These are phyloP conservation scores for Aspergillus campestris DNA, from an alignment of 495 filamentous ascomycete species.

Conservation along the genomic window DNA sequence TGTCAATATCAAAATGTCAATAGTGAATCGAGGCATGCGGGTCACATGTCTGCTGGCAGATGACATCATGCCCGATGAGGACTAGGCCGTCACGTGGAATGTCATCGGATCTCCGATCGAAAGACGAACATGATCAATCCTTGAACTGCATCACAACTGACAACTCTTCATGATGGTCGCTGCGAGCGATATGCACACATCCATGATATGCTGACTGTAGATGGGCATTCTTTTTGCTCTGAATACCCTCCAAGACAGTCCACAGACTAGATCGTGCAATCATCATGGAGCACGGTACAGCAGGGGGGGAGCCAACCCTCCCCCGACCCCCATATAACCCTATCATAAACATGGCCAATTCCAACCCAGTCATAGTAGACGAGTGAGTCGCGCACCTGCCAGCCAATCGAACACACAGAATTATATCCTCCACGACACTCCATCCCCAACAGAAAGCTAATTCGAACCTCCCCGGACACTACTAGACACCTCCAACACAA, in stretches of 20 bases:
- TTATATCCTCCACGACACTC: background rate
- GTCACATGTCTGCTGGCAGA: background rate
- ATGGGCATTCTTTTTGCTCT: too few relatives aligned
- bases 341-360: conserved; percentile 27
- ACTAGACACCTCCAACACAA: conserved; percentile 26
- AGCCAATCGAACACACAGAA: background rate
- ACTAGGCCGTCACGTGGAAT: conserved; percentile 13
- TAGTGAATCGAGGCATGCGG: too few relatives aligned
- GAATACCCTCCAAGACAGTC: background rate
- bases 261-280: conserved; percentile 2
- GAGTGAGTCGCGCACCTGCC: conserved; percentile 21
- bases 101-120: background rate
- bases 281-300: background rate
- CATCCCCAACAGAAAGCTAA: background rate
- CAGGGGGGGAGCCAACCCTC: conserved; percentile 1
- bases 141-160: background rate
- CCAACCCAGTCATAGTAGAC: conserved; percentile 31
- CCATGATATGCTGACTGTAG: too few relatives aligned
- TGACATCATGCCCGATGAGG: conserved; percentile 16
- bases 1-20: too few relatives aligned
- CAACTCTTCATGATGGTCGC: background rate
- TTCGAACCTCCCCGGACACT: background rate
- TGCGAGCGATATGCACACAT: too few relatives aligned
- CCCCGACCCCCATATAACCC: conserved; percentile 26
- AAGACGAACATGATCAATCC: background rate